Evolutionary conservation across 192 early-diverging fungal genomes (phyloP), one percentile per base, ranked within the genome.

Genomic region (Umbelopsis sp.): DNA sequence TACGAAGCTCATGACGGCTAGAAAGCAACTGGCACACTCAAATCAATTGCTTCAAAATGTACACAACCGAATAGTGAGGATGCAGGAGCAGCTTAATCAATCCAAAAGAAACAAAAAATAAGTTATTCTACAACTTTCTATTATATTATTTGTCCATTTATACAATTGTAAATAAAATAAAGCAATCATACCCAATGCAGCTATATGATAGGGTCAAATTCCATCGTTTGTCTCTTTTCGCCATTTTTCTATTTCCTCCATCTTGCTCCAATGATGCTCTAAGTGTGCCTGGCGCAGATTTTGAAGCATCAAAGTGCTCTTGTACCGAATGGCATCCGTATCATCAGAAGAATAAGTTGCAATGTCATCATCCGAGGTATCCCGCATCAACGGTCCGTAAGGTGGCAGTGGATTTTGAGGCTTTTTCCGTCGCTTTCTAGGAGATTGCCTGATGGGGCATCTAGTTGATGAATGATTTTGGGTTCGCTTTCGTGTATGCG

Each of bases 41-140:
- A 85, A 82, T 45, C 77, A 78, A 69, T 74, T 79, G 2, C 69
- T 87, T 22, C 80, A 84, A 54, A 70, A 69, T 17, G 83, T 85
- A 36, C 74, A 81, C 51, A 80, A 75, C 20, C 81, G 86, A 31
- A 70, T 87, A 9, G 59, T 80, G 44, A 68, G 71, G 25, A 83
- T 87, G 68, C 73, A 83, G 47, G 53, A 45, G 4, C 79, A 81
- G 54, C 34, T 84, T 2, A 68, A 71, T 32, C 80, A 68, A 45
- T 17, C 56, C 14, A 36, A 62, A 10, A 22, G 26, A 34, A 11
- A 10, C 2, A 62, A 4, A 62, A 29, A 62, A 20, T 29, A 8
- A 4, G 17, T 62, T 29, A 7, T 34, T 29, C 17, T 32, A 62
- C 17, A 54, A 31, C 26, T 32, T 29, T 1, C n/a, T 41, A 41